Base-by-base conservation (phyloP, 129 eudicot genomes). In the Artemisia annua region DNA sequence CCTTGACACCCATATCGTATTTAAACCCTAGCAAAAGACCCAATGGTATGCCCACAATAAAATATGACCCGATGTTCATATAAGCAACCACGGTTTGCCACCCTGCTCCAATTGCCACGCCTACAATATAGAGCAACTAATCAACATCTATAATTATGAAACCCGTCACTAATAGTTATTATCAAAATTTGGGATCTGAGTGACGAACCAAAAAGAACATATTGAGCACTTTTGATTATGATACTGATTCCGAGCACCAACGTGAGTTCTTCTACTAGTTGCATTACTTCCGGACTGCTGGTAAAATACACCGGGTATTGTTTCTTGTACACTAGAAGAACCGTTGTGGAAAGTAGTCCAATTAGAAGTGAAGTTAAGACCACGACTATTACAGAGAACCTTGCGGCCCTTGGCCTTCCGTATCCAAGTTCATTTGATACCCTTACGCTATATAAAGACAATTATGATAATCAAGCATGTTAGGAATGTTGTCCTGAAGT, bases 101-200 rank as follows among this genome's bases (percentile, higher is more conserved):
- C 61, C 96, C 93, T 63, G 93, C 96, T 78, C 96, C 96, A 19
- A 90, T 85, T 14, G 90, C 96, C 64, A 90, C 96, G 49, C 96
- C 93, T 85, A 66, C 60, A 79, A 53, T 57, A 14, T 3, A 44
- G 28, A 49, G 32, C 43, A 28, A 16, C 3, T 30, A 20, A 1
- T 73, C 44, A 48, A 53, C 44, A 69, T 63, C 63, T 20, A 62
- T 32, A 14, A 7, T n/a, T 65, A 43, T 43, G 3, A 43, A 43
- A 63, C 11, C 12, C 17, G 3, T 43, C 14, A 24, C 56, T 8
- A 18, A 28, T 62, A 30, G 20, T 32, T 62, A 4, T 12, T 52
- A 52, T 52, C 17, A 2, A 52, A 52, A 12, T 52, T 52, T 18
- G 11, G 43, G 26, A 19, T 24, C 22, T 11, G 43, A 59, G 43